Conservation (phyloP, 441 rosid genomes). For the Codiaeum variegatum region DNA sequence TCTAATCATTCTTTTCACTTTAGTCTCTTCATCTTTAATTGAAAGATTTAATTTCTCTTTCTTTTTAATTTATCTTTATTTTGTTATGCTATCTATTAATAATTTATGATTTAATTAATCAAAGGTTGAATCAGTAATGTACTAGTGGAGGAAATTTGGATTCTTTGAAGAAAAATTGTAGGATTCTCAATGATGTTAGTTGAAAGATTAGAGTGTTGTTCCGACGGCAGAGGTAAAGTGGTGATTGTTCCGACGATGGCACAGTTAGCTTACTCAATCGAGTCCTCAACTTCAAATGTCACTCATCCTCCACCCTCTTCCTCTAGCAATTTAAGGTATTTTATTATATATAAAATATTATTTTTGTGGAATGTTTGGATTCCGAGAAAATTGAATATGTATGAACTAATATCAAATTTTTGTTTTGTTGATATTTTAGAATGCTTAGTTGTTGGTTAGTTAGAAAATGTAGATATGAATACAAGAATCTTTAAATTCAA, state of each 20-base stretch:
- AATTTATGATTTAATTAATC: too few species aligned
- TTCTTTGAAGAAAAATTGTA: slow-evolving; percentile 92
- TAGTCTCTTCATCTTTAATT: too few species aligned
- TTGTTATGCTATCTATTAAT: too few species aligned
- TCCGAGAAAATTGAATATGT: not conserved
- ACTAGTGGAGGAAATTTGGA: slow-evolving; percentile 95
- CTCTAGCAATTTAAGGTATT: slow-evolving; percentile 89
- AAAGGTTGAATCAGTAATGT: too few species aligned
- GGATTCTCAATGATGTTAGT: slow-evolving; percentile 67
- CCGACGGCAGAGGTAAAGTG: slow-evolving; percentile 92
- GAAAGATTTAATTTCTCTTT: too few species aligned
- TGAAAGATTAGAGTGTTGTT: slow-evolving; percentile 75
- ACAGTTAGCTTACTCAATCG: slow-evolving; percentile 83
- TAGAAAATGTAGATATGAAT: not conserved
- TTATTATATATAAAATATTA: not conserved
- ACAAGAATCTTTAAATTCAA: not conserved
- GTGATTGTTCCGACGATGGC: slow-evolving; percentile 82
- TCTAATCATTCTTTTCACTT: too few species aligned
- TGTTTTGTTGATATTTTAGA: not conserved
- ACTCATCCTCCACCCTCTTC: slow-evolving; percentile 73
- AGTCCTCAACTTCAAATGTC: slow-evolving; percentile 85
- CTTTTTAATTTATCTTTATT: too few species aligned
- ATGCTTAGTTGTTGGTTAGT: not conserved
- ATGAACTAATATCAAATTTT: not conserved
- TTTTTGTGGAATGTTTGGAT: not conserved